phyloP scores from a whole-genome alignment of 179 eudicot species.

The Spergularia azorica region DNA sequence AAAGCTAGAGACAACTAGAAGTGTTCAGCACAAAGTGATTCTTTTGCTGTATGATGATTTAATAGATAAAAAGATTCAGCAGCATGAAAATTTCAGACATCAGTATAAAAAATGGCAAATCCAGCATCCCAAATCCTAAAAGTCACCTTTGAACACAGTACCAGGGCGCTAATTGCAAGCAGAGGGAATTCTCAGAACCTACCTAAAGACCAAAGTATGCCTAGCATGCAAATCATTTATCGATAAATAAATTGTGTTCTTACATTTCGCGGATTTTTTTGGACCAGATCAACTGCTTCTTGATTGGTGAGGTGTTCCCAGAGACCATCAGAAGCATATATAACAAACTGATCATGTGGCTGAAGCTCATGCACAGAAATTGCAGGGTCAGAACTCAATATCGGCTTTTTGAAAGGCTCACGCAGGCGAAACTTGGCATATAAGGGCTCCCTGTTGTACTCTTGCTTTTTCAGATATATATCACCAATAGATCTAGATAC shows the following conservation, averaged over 20 bases:
- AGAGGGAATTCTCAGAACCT: no score
- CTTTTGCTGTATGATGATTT: no score
- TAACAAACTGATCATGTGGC: conserved; percentile 80
- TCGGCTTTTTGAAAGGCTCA: conserved; percentile 73
- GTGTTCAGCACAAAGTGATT: no score
- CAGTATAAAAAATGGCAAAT: not conserved
- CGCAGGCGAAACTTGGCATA: conserved; percentile 80
- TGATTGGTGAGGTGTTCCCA: conserved; percentile 98
- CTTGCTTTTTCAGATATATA: conserved; percentile 76
- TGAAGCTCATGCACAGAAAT: conserved; percentile 69
- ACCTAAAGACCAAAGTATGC: no score
- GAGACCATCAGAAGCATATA: conserved; percentile 95
- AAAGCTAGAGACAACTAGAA: no score
- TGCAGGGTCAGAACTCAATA: conserved; percentile 83
- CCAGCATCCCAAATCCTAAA: not conserved
- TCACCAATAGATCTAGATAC: conserved; percentile 91
- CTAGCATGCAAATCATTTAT: no score
- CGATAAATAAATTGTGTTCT: conserved; percentile 26
- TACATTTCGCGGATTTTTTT: conserved; percentile 72
- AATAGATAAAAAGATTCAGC: no score
- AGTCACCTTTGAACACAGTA: no score
- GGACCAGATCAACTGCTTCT: conserved; percentile 86
- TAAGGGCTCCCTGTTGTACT: conserved; percentile 85
- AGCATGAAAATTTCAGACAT: conserved; percentile 22
- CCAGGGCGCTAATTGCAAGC: no score